Evolutionary conservation across 495 filamentous ascomycete genomes (phyloP), one percentile per base, ranked within the genome.

Genomic region (Cercophora sp.): DNA sequence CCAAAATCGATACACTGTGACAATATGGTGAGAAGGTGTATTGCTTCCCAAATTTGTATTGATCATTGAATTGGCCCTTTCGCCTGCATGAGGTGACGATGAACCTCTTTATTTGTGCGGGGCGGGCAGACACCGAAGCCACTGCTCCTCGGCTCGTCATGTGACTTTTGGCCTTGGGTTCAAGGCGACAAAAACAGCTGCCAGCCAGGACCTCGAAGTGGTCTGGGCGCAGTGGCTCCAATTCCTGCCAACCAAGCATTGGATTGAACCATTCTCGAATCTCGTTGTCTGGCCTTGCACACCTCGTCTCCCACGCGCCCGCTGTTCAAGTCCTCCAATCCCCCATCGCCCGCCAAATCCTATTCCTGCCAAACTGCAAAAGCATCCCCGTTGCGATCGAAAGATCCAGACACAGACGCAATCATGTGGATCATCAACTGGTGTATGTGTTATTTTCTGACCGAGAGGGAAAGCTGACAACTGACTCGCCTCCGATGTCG

Each of bases 361-460:
- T 19, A 15, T 6, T n/a, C 22, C 22, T 2, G 16, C 20, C 9
- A 18, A 25, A 10, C 40, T 25, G 11, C 20, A 25, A 43, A 23
- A 22, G 26, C 19, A 39, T 3, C 37, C 20, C 25, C 8, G 29
- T 29, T 58, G 78, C 81, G 66, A n/a, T n/a, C n/a, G n/a, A n/a
- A n/a, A n/a, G n/a, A n/a, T n/a, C n/a, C n/a, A n/a, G n/a, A n/a
- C n/a, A n/a, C n/a, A n/a, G n/a, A n/a, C n/a, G n/a, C n/a, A n/a
- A n/a, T n/a, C 54, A 96, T 97, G 92, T 96, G 89, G 91, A 86
- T 97, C 67, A 68, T 95, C 58, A 89, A 89, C 82, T 97, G 92
- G 91, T 95, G 88, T 93, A 88, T 70, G 87, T 78, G 6, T 25
- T n/a, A 18, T 16, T 32, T 13, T 32, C 8, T 32, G 29, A 13